Evolutionary conservation across 1,284 basidiomycete species (phyloP).

Genomic region (Melampsora americana): DNA sequence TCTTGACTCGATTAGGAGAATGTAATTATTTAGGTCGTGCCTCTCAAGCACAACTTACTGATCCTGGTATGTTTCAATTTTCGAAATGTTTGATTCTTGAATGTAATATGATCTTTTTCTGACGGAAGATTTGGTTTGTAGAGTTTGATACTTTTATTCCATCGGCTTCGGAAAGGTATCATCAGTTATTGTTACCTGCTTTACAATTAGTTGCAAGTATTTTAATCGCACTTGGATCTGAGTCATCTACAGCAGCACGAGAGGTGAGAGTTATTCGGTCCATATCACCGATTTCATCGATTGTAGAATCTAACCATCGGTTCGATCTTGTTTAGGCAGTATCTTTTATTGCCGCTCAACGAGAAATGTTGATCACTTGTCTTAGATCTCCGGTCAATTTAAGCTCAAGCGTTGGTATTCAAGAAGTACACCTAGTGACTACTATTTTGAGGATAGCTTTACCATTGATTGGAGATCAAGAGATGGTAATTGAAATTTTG

Average conservation of each 20-base stretch:
- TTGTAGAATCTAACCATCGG: constrained; percentile 12
- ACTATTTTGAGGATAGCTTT: constrained; percentile 66
- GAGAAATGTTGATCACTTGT: constrained; percentile 72
- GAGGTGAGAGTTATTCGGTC: constrained; percentile 51
- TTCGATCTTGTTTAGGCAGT: constrained; percentile 61
- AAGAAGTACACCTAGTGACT: constrained; percentile 73
- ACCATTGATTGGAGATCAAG: constrained; percentile 68
- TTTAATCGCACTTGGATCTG: constrained; percentile 37
- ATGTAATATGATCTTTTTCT: background rate
- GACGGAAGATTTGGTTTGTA: background rate
- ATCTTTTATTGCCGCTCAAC: constrained; percentile 72
- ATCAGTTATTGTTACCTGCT: constrained; percentile 79
- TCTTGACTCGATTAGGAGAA: constrained; percentile 73
- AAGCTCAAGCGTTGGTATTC: constrained; percentile 65
- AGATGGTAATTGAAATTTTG: constrained; percentile 63
- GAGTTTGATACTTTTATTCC: constrained; percentile 79
- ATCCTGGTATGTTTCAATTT: constrained; percentile 59
- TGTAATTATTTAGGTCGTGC: constrained; percentile 79
- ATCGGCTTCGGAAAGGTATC: constrained; percentile 78
- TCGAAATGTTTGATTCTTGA: background rate
- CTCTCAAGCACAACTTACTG: constrained; percentile 74
- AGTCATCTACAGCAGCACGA: constrained; percentile 65
- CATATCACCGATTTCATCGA: background rate
- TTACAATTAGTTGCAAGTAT: constrained; percentile 62
- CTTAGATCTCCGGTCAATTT: constrained; percentile 69